Conservation (phyloP, 257 asterid genomes). For the Nicotiana otophora region DNA sequence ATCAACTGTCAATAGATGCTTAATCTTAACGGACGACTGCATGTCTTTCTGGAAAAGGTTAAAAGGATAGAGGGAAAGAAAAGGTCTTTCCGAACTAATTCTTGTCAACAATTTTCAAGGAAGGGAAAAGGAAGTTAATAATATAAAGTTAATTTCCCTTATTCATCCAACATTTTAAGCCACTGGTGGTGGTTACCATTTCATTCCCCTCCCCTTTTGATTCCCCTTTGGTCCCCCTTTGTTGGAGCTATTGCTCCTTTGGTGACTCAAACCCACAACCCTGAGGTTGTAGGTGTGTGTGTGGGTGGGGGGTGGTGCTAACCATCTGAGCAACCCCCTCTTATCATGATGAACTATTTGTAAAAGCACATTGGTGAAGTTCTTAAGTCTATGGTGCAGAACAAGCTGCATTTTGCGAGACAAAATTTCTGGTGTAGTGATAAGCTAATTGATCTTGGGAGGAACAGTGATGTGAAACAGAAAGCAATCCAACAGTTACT, state of each 20-base stretch:
- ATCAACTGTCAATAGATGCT: neutral
- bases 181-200: too few relatives aligned
- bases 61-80: neutral
- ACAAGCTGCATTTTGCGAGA: neutral
- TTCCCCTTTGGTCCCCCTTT: too few relatives aligned
- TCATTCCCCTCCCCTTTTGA: too few relatives aligned
- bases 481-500: neutral
- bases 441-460: neutral
- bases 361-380: neutral
- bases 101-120: neutral
- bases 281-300: too few relatives aligned
- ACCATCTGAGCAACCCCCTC: too few relatives aligned
- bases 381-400: neutral
- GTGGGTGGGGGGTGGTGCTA: too few relatives aligned
- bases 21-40: neutral
- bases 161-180: neutral
- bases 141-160: neutral
- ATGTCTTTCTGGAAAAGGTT: neutral
- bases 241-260: too few relatives aligned
- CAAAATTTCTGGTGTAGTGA: neutral
- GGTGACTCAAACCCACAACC: too few relatives aligned
- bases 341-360: too few relatives aligned
- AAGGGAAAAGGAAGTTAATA: neutral
- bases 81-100: neutral
- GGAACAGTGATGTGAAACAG: neutral